A percentile compares a stretch with the other conserved stretches of the same genome.
Evolutionary conservation across 306 rosid species (phyloP).

Genomic region (Gleditsia sinensis): DNA sequence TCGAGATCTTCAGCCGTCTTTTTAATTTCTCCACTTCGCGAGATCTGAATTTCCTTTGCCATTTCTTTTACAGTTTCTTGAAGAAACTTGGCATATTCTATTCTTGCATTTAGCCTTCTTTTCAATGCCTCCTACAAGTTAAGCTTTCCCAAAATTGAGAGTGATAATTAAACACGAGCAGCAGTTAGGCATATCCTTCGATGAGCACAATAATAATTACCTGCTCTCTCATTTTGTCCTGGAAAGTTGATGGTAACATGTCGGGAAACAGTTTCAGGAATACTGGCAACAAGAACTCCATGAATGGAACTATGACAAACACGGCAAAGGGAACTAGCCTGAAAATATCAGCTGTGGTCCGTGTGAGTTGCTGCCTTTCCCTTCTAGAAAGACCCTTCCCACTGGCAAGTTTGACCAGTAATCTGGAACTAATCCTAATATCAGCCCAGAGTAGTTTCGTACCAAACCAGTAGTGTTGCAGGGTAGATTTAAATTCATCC

Average conservation of each 20-base stretch:
- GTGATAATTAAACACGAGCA: conserved; percentile 25
- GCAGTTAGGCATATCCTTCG: conserved; percentile 17
- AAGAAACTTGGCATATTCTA: conserved; percentile 87
- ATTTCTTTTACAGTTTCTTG: conserved; percentile 92
- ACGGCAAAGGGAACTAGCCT: conserved; percentile 88
- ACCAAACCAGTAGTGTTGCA: conserved; percentile 90
- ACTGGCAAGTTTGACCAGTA: conserved; percentile 73
- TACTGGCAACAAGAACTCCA: conserved; percentile 82
- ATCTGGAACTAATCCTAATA: conserved; percentile 70
- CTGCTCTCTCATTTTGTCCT: conserved; percentile 91
- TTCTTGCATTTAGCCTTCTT: conserved; percentile 84
- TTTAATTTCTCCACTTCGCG: conserved; percentile 79
- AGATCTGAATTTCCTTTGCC: conserved; percentile 86
- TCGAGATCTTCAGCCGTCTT: conserved; percentile 90
- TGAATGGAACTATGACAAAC: conserved; percentile 81
- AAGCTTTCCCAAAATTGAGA: conserved; percentile 35
- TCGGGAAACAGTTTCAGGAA: conserved; percentile 80
- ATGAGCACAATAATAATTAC: conserved; percentile 41
- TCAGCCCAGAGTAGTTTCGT: conserved; percentile 79
- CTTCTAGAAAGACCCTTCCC: conserved; percentile 88
- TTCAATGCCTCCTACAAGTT: conserved; percentile 75
- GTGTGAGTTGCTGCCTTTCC: conserved; percentile 88
- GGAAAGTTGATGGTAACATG: conserved; percentile 91
- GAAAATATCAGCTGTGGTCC: conserved; percentile 87
- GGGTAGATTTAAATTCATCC: conserved; percentile 62